Percentiles rank a stretch among this genome's conserved stretches.
These are phyloP conservation scores for Trypanosoma avium DNA, from an alignment of 208 protist species.

Conservation along the genomic window DNA sequence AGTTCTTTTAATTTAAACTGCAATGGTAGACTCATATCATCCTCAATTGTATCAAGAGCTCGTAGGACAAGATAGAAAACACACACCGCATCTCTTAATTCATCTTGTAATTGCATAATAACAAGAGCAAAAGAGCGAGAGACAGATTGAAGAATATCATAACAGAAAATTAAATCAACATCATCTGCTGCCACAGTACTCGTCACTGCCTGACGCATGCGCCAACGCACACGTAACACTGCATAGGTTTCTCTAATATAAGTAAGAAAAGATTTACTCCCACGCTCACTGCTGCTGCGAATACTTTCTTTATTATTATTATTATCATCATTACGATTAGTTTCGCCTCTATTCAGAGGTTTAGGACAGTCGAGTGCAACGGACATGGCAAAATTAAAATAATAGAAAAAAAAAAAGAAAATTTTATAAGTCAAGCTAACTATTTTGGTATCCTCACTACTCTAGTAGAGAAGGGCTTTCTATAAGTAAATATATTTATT, in stretches of 20 bases:
- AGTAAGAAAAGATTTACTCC: no score
- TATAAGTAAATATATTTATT: no score
- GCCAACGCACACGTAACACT: constrained; percentile 42
- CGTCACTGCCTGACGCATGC: constrained; percentile 33
- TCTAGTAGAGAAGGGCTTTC: no score
- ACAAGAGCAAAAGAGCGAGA: constrained; percentile 94
- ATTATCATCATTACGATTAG: constrained; percentile 3
- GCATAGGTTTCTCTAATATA: constrained; percentile 20
- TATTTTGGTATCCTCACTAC: no score
- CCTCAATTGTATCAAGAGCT: constrained; percentile 95
- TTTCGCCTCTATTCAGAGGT: no score
- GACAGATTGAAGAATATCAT: constrained; percentile 85
- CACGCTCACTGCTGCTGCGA: no score
- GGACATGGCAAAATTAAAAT: background rate
- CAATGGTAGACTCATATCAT: constrained; percentile 87
- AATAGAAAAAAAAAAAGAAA: constrained; percentile 5
- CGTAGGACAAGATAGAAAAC: constrained; percentile 97
- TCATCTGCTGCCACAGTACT: constrained; percentile 40
- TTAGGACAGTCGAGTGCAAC: no score
- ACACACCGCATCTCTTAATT: constrained; percentile 91
- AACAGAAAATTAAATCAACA: constrained; percentile 86
- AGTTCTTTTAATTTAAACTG: constrained; percentile 73
- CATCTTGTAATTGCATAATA: constrained; percentile 87
- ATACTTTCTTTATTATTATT: constrained; percentile 21
- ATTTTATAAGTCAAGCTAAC: no score